Conservation (phyloP, 2,329 filamentous ascomycete genomes). For the Botrytis fragariae region DNA sequence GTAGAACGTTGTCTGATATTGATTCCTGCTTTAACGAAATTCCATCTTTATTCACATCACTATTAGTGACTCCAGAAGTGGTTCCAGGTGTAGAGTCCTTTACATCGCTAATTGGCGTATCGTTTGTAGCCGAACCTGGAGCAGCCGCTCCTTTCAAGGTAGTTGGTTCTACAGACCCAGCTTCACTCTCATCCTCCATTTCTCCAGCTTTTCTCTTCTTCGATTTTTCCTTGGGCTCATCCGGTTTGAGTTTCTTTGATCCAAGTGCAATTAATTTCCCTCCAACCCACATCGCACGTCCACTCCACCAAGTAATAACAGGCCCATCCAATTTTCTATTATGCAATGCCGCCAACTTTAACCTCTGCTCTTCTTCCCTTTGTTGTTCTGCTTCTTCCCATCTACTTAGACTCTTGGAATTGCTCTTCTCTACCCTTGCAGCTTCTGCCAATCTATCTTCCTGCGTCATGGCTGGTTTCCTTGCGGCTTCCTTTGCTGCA, state of each 20-base stretch:
- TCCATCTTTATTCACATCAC: conserved; percentile 9
- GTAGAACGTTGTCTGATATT: conserved; percentile 2
- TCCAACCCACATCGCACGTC: conserved; percentile 77
- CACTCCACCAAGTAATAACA: conserved; percentile 90
- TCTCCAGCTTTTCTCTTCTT: conserved; percentile 54
- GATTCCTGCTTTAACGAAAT: neutral
- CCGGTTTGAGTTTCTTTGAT: conserved; percentile 56
- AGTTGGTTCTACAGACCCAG: conserved; percentile 11
- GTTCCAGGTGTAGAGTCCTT: neutral
- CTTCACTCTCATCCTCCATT: conserved; percentile 40
- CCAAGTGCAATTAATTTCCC: conserved; percentile 71
- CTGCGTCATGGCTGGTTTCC: conserved; percentile 81
- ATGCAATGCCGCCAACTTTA: conserved; percentile 82
- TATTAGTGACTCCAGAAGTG: neutral
- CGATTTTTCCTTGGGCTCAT: conserved; percentile 54
- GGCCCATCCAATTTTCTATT: conserved; percentile 84
- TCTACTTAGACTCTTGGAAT: conserved; percentile 84
- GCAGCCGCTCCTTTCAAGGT: neutral
- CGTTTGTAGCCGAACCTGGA: neutral
- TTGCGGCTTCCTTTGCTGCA: conserved; percentile 67
- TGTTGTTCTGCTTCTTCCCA: conserved; percentile 94
- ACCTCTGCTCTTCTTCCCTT: conserved; percentile 77
- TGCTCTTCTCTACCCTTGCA: conserved; percentile 76
- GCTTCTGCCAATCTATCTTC: conserved; percentile 81
- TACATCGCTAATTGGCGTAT: neutral